Percentiles rank a stretch among this genome's conserved stretches.
Evolutionary conservation across 805 yeast species (phyloP).

Genomic region (Starmera pachycereana): DNA sequence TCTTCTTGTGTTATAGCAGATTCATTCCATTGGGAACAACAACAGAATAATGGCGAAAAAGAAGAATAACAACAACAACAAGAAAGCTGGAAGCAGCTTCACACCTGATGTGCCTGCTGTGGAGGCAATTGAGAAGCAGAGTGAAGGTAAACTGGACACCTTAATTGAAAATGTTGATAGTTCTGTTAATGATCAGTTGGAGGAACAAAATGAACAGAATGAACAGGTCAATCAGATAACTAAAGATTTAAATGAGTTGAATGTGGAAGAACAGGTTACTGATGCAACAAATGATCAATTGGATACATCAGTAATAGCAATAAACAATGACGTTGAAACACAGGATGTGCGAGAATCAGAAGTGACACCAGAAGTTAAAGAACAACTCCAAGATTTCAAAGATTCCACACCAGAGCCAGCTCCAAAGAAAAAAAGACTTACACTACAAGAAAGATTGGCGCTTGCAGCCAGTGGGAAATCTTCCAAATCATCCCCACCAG

Average conservation of each 20-base stretch:
- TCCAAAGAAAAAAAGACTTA: slow-evolving; percentile 41
- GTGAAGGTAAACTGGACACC: neutral
- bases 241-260: too few species aligned
- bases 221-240: too few species aligned
- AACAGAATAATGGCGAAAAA: slow-evolving; percentile 7
- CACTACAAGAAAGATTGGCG: slow-evolving; percentile 80
- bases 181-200: too few species aligned
- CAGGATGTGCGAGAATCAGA: neutral
- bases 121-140: neutral
- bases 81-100: neutral
- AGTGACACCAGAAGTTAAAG: neutral
- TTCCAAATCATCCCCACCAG: slow-evolving; percentile 16
- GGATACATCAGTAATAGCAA: too few species aligned
- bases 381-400: neutral
- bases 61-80: slow-evolving; percentile 3
- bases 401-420: too few species aligned
- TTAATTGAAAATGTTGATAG: neutral
- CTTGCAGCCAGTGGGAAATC: slow-evolving; percentile 49
- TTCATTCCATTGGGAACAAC: neutral
- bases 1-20: neutral
- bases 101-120: neutral
- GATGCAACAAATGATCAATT: too few species aligned
- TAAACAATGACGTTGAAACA: neutral
- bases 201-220: too few species aligned
- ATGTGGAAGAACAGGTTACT: too few species aligned